Evolutionary conservation across 306 rosid species (phyloP).

Genomic region (Erythrophleum fordii): DNA sequence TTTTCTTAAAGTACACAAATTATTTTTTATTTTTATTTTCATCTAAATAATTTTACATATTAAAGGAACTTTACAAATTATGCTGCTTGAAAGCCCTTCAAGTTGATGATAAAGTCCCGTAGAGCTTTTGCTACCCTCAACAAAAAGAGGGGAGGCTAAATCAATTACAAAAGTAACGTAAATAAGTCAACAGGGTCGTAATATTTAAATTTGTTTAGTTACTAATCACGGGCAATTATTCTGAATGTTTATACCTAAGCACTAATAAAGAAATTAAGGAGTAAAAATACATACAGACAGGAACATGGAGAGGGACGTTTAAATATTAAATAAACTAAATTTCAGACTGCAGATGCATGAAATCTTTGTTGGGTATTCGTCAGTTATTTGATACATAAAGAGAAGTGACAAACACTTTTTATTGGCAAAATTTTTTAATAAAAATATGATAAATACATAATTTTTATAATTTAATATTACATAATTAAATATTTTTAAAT

Average conservation of each 20-base stretch:
- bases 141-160: not conserved
- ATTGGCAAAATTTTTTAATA: too few species aligned
- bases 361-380: conserved; percentile 51
- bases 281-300: conserved; percentile 19
- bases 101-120: not conserved
- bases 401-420: too few species aligned
- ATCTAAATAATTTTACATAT: too few species aligned
- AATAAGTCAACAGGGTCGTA: not conserved
- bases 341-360: not conserved
- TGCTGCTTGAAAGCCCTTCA: too few species aligned
- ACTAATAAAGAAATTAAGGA: not conserved
- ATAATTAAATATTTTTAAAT: too few species aligned
- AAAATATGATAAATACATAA: too few species aligned
- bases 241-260: not conserved
- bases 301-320: conserved; percentile 30
- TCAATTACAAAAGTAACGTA: not conserved
- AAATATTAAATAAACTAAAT: not conserved
- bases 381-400: conserved; percentile 23
- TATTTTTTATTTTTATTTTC: too few species aligned
- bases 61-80: too few species aligned
- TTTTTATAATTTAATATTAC: too few species aligned
- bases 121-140: not conserved
- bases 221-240: too few species aligned
- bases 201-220: not conserved
- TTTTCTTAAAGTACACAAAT: too few species aligned